Evolutionary conservation across 2,329 filamentous ascomycete genomes (phyloP).

Genomic region (Botryosphaeria agaves): DNA sequence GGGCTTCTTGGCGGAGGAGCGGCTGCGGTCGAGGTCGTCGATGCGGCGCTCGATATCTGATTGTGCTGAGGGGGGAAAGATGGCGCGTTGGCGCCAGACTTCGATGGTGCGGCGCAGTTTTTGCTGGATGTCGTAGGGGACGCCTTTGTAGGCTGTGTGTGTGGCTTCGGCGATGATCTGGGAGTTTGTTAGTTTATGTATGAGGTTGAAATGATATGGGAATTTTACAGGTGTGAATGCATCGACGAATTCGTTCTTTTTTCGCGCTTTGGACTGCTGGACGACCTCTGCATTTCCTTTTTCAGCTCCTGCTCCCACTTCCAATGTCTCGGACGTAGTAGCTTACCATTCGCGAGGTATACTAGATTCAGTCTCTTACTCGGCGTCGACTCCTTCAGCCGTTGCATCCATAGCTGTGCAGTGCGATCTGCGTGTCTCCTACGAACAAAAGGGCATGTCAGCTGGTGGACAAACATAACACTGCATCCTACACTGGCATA

Average conservation of each 20-base stretch:
- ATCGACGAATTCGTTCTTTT: conserved; percentile 80
- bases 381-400: conserved; percentile 71
- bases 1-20: conserved; percentile 34
- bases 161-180: conserved; percentile 78
- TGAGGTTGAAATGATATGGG: neutral
- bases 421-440: conserved; percentile 88
- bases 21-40: conserved; percentile 23
- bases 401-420: conserved; percentile 78
- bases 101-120: conserved; percentile 83
- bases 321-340: no score
- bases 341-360: conserved; percentile 87
- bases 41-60: conserved; percentile 64
- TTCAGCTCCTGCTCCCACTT: no score
- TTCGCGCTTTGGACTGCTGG: conserved; percentile 85
- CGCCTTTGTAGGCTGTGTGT: conserved; percentile 76
- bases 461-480: conserved; percentile 1
- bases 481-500: conserved; percentile 24
- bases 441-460: conserved; percentile 5
- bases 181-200: neutral
- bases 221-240: conserved; percentile 59
- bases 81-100: conserved; percentile 75
- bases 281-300: conserved; percentile 81
- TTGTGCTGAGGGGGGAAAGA: conserved; percentile 71
- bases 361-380: conserved; percentile 78
- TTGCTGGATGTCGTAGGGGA: conserved; percentile 67